Conservation (phyloP, 768 basidiomycete genomes). For the Boletus coccyginus region DNA sequence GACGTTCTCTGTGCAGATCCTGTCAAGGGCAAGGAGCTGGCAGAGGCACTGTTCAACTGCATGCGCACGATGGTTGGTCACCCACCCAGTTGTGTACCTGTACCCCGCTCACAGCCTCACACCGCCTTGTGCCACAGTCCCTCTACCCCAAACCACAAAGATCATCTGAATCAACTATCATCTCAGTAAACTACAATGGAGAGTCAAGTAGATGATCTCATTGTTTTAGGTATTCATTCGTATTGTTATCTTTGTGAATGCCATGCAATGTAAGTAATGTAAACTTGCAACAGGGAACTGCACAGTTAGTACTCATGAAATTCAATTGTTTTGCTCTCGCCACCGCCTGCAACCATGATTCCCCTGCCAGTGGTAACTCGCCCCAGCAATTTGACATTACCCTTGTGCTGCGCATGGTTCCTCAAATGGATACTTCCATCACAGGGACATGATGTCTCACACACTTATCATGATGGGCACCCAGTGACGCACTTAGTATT, state of each 20-base stretch:
- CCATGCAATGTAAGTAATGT: conserved; percentile 17
- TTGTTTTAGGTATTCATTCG: conserved; percentile 14
- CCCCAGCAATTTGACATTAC: too few relatives aligned
- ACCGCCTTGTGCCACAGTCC: conserved; percentile 43
- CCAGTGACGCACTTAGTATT: too few relatives aligned
- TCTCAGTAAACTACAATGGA: conserved; percentile 75
- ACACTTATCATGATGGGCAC: too few relatives aligned
- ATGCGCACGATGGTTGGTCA: conserved; percentile 79
- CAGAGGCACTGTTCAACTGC: conserved; percentile 67
- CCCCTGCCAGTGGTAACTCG: too few relatives aligned
- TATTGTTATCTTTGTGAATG: conserved; percentile 11
- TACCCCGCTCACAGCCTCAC: conserved; percentile 1
- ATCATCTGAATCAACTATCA: conserved; percentile 85
- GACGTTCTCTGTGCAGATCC: conserved; percentile 48
- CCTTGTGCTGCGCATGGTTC: not conserved
- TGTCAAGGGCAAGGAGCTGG: conserved; percentile 53
- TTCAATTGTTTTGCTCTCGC: not conserved
- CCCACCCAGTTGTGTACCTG: not conserved
- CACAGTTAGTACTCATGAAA: not conserved
- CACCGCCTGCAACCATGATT: not conserved
- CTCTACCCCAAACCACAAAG: conserved; percentile 62
- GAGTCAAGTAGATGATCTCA: conserved; percentile 54
- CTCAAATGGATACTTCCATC: conserved; percentile 2
- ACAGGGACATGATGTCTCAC: conserved; percentile 18
- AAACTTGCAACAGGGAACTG: conserved; percentile 5